Conservation (phyloP, 768 basidiomycete genomes). For the Fibroporia radiculosa region DNA sequence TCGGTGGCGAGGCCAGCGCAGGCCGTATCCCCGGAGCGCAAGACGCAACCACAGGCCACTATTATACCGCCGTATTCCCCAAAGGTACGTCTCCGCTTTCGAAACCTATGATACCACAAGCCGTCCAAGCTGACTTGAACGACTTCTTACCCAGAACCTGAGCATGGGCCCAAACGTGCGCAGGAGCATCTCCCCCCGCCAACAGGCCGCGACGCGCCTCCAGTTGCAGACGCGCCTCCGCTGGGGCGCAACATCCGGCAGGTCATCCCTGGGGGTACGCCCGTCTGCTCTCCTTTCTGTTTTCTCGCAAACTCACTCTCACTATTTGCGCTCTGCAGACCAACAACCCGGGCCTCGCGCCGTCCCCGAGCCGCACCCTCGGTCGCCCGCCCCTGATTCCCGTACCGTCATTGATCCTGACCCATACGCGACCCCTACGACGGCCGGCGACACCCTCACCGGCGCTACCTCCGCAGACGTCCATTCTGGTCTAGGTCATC, state of each 20-base stretch:
- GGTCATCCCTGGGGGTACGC: slow-evolving; percentile 5
- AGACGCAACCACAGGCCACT: slow-evolving; percentile 20
- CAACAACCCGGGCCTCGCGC: slow-evolving; percentile 2
- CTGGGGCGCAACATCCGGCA: background rate
- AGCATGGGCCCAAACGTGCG: slow-evolving; percentile 2
- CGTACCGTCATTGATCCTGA: slow-evolving; percentile 25
- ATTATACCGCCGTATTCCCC: slow-evolving; percentile 17
- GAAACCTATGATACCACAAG: slow-evolving; percentile 4
- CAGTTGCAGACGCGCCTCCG: slow-evolving; percentile 8
- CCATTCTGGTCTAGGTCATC: slow-evolving; percentile 23
- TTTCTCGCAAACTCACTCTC: background rate
- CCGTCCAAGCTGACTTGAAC: background rate
- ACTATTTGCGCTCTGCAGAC: background rate
- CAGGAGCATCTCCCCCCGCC: slow-evolving; percentile 19
- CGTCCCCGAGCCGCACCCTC: slow-evolving; percentile 7
- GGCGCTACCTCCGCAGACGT: slow-evolving; percentile 30
- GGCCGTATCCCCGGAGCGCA: slow-evolving; percentile 20
- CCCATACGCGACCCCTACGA: slow-evolving; percentile 19
- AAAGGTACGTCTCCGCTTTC: slow-evolving; percentile 11
- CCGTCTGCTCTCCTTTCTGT: background rate
- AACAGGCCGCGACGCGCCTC: slow-evolving; percentile 18
- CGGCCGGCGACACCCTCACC: slow-evolving; percentile 18
- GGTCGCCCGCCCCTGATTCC: slow-evolving; percentile 18
- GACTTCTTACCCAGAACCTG: background rate
- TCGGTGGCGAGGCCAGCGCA: slow-evolving; percentile 17